Conservation (phyloP, 768 basidiomycete species). For the Gymnopilus dilepis region DNA sequence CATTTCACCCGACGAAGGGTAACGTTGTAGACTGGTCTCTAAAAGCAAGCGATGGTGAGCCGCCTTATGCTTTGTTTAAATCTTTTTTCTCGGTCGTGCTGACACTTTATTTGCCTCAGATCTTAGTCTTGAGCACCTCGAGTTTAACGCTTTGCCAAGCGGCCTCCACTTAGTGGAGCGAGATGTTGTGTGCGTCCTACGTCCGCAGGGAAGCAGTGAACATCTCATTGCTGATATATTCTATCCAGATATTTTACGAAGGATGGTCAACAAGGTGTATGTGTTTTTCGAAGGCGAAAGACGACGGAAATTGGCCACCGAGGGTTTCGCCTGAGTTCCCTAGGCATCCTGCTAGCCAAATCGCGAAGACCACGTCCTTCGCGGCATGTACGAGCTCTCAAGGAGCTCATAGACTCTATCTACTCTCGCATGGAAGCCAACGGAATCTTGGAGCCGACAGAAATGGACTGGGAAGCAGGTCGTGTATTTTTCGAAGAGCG, state of each 20-base stretch:
- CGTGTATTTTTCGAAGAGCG: slow-evolving; percentile 69
- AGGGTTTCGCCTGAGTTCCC: slow-evolving; percentile 79
- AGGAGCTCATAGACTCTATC: slow-evolving; percentile 58
- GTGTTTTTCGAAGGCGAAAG: slow-evolving; percentile 71
- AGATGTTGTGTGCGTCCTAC: slow-evolving; percentile 71
- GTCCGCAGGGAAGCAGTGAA: not conserved
- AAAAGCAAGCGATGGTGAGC: slow-evolving; percentile 69
- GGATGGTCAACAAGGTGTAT: slow-evolving; percentile 70
- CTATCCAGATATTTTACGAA: slow-evolving; percentile 71
- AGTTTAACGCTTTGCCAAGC: slow-evolving; percentile 83
- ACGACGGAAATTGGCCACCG: slow-evolving; percentile 77
- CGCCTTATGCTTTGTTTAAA: not conserved
- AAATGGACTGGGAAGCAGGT: slow-evolving; percentile 68
- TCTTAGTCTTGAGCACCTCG: slow-evolving; percentile 69
- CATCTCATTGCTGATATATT: slow-evolving; percentile 4
- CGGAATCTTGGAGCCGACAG: slow-evolving; percentile 52
- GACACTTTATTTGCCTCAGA: slow-evolving; percentile 42
- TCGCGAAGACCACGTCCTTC: slow-evolving; percentile 75
- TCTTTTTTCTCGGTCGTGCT: not conserved
- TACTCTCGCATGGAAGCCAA: slow-evolving; percentile 55
- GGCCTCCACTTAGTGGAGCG: slow-evolving; percentile 81
- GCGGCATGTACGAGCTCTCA: slow-evolving; percentile 69
- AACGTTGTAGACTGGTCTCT: slow-evolving; percentile 82
- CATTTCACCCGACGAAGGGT: slow-evolving; percentile 84
- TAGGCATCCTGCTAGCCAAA: slow-evolving; percentile 74